These are phyloP conservation scores for Chalciporus chontae DNA, from an alignment of 768 basidiomycete species.

Conservation along the genomic window DNA sequence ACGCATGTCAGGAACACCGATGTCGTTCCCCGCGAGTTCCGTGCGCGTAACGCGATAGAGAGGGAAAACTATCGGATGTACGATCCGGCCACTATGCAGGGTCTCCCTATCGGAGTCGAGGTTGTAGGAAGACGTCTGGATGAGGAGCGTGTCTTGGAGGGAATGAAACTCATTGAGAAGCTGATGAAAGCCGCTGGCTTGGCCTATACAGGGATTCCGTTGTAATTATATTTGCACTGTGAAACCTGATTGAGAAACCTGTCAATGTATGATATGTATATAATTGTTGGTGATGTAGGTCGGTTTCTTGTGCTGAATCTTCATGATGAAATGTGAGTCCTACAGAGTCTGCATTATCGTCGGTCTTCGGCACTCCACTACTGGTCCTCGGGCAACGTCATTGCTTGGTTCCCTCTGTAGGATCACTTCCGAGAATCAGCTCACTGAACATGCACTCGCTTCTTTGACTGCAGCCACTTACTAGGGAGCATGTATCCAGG, in stretches of 20 bases:
- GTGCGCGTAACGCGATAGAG: conserved; percentile 35
- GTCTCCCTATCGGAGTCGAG: conserved; percentile 44
- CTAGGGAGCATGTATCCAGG: not conserved
- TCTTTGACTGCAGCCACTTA: not conserved
- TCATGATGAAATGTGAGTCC: no score
- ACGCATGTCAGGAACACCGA: conserved; percentile 38
- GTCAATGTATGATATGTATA: no score
- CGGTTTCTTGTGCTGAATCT: no score
- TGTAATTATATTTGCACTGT: conserved; percentile 8
- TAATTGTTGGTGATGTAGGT: no score
- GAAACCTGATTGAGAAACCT: no score
- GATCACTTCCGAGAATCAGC: no score
- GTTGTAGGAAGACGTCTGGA: conserved; percentile 41
- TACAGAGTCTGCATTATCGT: no score
- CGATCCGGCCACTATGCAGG: conserved; percentile 39
- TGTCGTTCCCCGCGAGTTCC: conserved; percentile 20
- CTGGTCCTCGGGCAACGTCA: no score
- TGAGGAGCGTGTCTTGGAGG: conserved; percentile 47
- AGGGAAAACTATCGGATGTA: conserved; percentile 41
- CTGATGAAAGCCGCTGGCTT: conserved; percentile 22
- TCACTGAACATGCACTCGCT: no score
- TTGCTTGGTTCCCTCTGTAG: no score
- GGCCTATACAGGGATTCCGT: conserved; percentile 23
- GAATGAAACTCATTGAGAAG: conserved; percentile 40
- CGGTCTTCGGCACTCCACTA: no score